Base-by-base conservation (phyloP, 495 filamentous ascomycete genomes). In the Cryomyces minteri region DNA sequence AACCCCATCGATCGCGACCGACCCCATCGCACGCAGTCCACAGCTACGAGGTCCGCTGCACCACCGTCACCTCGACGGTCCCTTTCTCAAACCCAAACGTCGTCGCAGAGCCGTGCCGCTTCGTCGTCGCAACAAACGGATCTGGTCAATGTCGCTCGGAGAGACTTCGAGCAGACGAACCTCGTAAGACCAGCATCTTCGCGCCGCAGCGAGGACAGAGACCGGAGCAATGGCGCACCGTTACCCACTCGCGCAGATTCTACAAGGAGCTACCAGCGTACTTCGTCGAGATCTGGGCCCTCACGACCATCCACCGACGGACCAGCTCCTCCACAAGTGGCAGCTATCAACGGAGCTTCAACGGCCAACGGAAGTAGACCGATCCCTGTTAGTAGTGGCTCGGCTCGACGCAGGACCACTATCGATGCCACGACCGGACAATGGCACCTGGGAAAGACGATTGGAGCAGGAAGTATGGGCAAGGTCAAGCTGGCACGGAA, bases 391-490 rank as follows among this genome's bases (percentile, higher is more conserved):
- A 40, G 2, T 10, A 39, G 28, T 40, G 32, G 5, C 8, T 36
- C 34, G 40, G 18, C 29, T 14, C 75, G 78, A 48, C 76, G 85
- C 51, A 74, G 87, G 48, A 90, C 84, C 33, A 84, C 83, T 38
- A 84, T 92, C 54, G 79, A 77, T 32, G 84, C 86, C 4, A 75
- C 74, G 30, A 84, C 84, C 2, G 88, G 88, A 38, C 76, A 84
- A 64, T 99, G 88, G 82, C 72, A 83, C 29, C 70, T 99, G 41
- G 90, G 88, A 18, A 96, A 99, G 68, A 99, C 90, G 4, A 90
- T 99, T 48, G 90, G 90, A 40, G 86, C 88, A 45, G 90, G 90
- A 8, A 95, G 88, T 59, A 99, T 99, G 90, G 90, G 90, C 47
- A 98, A 96, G 62, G 90, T 98, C 45, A 98, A 98, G 65, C 68